Percentiles rank a stretch among this genome's conserved stretches.
Evolutionary conservation across 1,139 yeast species (phyloP).

Genomic region (Kodamaea arcana): DNA sequence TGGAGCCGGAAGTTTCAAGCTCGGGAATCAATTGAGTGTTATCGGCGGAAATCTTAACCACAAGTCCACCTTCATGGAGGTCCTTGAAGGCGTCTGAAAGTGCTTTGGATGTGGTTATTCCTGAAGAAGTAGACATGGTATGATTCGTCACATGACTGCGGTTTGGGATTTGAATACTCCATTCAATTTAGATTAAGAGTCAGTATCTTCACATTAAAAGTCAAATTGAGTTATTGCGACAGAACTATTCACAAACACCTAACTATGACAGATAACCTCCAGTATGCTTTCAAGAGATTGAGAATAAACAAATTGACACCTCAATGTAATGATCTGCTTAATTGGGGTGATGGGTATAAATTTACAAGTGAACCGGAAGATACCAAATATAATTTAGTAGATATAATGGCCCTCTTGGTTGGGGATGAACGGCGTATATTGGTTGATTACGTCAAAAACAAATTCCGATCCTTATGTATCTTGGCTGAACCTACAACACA

Average conservation of each 20-base stretch:
- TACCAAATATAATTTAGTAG: slow-evolving; percentile 44
- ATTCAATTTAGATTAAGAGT: no score
- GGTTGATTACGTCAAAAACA: slow-evolving; percentile 61
- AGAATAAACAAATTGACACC: slow-evolving; percentile 42
- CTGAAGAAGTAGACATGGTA: slow-evolving; percentile 78
- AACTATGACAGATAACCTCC: no score
- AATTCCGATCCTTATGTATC: slow-evolving; percentile 57
- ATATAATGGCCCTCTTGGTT: slow-evolving; percentile 38
- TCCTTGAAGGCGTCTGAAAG: slow-evolving; percentile 32
- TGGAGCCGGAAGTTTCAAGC: slow-evolving; percentile 12
- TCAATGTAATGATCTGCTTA: slow-evolving; percentile 23
- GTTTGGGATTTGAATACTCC: no score
- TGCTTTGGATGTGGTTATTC: slow-evolving; percentile 52
- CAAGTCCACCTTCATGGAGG: slow-evolving; percentile 23
- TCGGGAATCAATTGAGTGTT: slow-evolving; percentile 44
- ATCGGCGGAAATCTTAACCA: slow-evolving; percentile 43
- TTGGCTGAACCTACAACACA: slow-evolving; percentile 43
- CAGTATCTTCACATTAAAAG: no score
- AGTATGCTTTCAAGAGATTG: slow-evolving; percentile 54
- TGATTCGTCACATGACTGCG: no score
- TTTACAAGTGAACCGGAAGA: slow-evolving; percentile 25
- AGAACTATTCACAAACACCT: no score
- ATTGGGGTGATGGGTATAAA: slow-evolving; percentile 12
- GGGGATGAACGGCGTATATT: slow-evolving; percentile 58
- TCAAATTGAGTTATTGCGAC: no score